phyloP scores from a whole-genome alignment of 805 yeast species.

The Spathaspora boniae region DNA sequence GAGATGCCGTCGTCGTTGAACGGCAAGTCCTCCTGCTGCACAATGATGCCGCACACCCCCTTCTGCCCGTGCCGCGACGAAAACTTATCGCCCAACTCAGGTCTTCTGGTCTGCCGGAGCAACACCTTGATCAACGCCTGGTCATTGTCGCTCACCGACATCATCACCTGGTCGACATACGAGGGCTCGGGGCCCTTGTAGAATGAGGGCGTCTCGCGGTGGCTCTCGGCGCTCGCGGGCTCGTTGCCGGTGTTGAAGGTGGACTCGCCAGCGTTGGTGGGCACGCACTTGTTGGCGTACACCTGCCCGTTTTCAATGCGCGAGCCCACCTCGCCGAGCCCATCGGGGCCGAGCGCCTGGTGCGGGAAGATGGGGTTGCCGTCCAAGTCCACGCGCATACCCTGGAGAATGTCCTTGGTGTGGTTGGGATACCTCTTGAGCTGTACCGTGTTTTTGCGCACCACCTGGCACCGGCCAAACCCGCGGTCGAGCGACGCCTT shows the following conservation, averaged over 20 bases:
- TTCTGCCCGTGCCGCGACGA: conserved; percentile 98
- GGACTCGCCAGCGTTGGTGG: conserved; percentile 75
- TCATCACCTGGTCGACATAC: conserved; percentile 95
- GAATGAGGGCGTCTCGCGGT: conserved; percentile 85
- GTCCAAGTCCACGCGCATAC: conserved; percentile 83
- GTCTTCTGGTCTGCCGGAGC: conserved; percentile 92
- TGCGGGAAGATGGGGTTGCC: conserved; percentile 86
- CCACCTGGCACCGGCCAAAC: conserved; percentile 95
- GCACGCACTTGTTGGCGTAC: conserved; percentile 89
- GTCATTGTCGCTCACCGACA: conserved; percentile 93
- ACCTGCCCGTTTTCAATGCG: conserved; percentile 90
- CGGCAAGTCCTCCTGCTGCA: conserved; percentile 95
- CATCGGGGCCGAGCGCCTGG: conserved; percentile 85
- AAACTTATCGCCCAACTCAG: conserved; percentile 96
- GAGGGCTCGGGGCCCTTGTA: conserved; percentile 96
- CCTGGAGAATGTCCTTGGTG: conserved; percentile 85
- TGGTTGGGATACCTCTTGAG: conserved; percentile 92
- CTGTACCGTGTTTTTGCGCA: conserved; percentile 85
- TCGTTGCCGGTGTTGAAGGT: conserved; percentile 39
- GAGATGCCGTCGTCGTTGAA: conserved; percentile 87
- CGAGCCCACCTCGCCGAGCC: conserved; percentile 94
- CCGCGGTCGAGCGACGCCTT: conserved; percentile 94
- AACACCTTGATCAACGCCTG: conserved; percentile 91
- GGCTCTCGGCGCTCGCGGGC: conserved; percentile 48
- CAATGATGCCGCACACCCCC: conserved; percentile 99